phyloP scores from a whole-genome alignment of 2,329 filamentous ascomycete genomes.

The Didymellaceae sp. region DNA sequence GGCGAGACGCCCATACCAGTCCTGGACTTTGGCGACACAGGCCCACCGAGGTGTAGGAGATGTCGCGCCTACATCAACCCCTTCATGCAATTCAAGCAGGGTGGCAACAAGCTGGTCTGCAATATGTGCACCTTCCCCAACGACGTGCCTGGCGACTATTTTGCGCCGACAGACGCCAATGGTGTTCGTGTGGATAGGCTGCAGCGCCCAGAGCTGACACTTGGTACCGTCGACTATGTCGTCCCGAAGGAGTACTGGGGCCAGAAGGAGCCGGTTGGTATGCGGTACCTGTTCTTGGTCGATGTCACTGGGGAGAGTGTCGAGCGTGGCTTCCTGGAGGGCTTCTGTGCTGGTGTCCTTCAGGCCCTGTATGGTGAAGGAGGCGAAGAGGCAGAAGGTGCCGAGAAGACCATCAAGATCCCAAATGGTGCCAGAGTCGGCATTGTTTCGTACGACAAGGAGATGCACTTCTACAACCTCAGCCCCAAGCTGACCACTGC shows the following conservation, averaged over 20 bases:
- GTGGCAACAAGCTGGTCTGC: slow-evolving; percentile 95
- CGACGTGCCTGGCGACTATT: slow-evolving; percentile 91
- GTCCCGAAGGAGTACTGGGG: slow-evolving; percentile 99
- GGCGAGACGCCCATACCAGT: slow-evolving; percentile 90
- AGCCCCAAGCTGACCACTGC: slow-evolving; percentile 80
- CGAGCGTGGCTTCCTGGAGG: slow-evolving; percentile 88
- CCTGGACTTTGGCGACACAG: slow-evolving; percentile 89
- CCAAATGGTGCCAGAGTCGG: slow-evolving; percentile 86
- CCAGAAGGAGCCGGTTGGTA: slow-evolving; percentile 79
- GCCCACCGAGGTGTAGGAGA: slow-evolving; percentile 88
- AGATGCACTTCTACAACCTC: slow-evolving; percentile 98
- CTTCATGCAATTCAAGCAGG: slow-evolving; percentile 95
- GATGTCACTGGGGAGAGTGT: slow-evolving; percentile 92
- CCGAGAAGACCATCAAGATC: slow-evolving; percentile 62
- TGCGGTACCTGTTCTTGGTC: slow-evolving; percentile 89
- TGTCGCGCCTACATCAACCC: slow-evolving; percentile 98
- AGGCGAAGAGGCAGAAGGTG: slow-evolving; percentile 53
- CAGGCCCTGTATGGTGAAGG: slow-evolving; percentile 79
- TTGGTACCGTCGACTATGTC: slow-evolving; percentile 93
- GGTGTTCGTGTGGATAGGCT: slow-evolving; percentile 87
- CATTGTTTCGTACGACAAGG: slow-evolving; percentile 94
- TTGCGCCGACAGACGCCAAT: slow-evolving; percentile 85
- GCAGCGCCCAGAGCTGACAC: slow-evolving; percentile 85
- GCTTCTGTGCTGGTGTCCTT: slow-evolving; percentile 87
- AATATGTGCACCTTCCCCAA: slow-evolving; percentile 98